Evolutionary conservation across 192 early-diverging fungal genomes (phyloP).

Genomic region (Paraglomus brasilianum): DNA sequence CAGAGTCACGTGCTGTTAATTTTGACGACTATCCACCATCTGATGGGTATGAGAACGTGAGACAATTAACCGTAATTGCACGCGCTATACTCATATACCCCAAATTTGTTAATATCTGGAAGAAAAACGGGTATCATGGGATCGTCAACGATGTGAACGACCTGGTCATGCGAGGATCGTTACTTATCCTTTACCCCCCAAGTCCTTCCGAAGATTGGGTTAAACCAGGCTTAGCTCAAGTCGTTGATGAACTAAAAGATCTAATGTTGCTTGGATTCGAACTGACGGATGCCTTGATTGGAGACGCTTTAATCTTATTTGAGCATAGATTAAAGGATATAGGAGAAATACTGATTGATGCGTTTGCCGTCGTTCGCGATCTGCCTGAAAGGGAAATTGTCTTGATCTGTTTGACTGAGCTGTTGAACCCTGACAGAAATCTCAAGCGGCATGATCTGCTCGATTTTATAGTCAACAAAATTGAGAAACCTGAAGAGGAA

Average conservation of each 20-base stretch:
- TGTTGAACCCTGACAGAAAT: background rate
- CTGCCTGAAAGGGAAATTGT: background rate
- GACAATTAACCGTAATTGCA: slow-evolving; percentile 4
- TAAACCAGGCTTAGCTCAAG: background rate
- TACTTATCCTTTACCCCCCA: slow-evolving; percentile 1
- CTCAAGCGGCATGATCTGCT: background rate
- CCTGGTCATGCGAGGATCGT: background rate
- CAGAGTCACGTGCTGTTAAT: background rate
- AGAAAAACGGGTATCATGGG: background rate
- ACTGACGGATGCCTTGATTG: slow-evolving; percentile 1
- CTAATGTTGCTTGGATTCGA: slow-evolving; percentile 3
- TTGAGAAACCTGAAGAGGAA: too few relatives aligned
- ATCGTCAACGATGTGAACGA: slow-evolving; percentile 25
- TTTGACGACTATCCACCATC: slow-evolving; percentile 11
- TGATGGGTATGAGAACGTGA: slow-evolving; percentile 14
- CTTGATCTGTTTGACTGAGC: background rate
- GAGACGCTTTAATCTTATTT: slow-evolving; percentile 11
- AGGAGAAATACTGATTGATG: background rate
- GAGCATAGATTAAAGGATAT: slow-evolving; percentile 7
- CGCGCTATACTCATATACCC: slow-evolving; percentile 21
- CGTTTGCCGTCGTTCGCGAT: background rate
- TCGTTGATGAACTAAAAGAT: background rate
- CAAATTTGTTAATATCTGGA: background rate
- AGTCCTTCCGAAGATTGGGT: background rate
- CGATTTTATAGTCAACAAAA: too few relatives aligned